Evolutionary conservation across 148 eudicot species (phyloP), one percentile per base, ranked within the genome.

Genomic region (Spergularia bocconei): DNA sequence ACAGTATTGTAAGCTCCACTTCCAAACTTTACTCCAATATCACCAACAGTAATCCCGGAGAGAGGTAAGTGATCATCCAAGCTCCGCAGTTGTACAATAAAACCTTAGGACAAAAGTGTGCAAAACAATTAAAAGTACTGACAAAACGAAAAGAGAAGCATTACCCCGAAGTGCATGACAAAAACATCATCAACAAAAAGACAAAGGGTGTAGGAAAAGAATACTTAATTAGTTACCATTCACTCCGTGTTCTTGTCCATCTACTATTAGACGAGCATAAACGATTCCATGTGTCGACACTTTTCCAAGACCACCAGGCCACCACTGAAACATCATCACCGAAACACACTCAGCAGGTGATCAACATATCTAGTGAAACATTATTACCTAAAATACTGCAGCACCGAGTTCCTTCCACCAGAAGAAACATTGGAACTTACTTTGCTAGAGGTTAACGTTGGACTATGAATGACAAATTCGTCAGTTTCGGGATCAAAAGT

Each of bases 281-380:
- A 89, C 93, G 77, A 92, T 71, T 61, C 86, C 97, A 86, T 95
- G 99, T 2, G 97, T 95, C 36, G 99, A 89, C 36, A 86, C 84
- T 85, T 92, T 95, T 44, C 99, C 97, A 78, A 95, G 79, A 55
- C 99, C 99, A 77, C 99, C 99, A 75, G 99, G 99, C 99, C 99
- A 95, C 99, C 99, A 95, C 97, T 95, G 82, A 39, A 54, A 83
- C 41, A 77, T 70, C 16, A 48, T 67, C 71, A 63, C 36, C 7
- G 36, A 8, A 38, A 5, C 23, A 70, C 44, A 56, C n/a, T 70
- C 57, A 70, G 2, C n/a, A 62, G 51, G 55, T 14, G 2, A 13
- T 13, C 39, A 73, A 51, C 19, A n/a, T 16, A 51, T 19, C 19
- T 23, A 44, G 11, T 63, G 69, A 61, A 38, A n/a, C 36, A 29